These are phyloP conservation scores for Ustanciosporium gigantosporum DNA, from an alignment of 1,284 basidiomycete genomes.

Conservation along the genomic window DNA sequence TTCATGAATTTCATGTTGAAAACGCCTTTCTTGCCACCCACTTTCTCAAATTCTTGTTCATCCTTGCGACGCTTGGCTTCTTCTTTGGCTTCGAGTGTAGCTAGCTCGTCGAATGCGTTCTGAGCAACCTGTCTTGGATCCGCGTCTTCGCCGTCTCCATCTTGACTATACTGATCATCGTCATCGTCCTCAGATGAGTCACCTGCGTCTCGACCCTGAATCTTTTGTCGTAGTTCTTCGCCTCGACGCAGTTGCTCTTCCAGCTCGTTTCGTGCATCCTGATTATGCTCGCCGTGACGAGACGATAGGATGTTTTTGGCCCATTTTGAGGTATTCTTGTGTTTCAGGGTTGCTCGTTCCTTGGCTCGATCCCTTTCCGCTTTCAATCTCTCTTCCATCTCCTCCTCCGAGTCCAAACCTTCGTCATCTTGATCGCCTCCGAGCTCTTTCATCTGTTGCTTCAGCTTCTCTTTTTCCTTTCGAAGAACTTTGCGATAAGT, in stretches of 20 bases:
- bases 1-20: constrained; percentile 61
- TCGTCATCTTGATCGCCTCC: constrained; percentile 61
- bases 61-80: constrained; percentile 16
- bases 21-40: constrained; percentile 48
- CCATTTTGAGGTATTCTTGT: constrained; percentile 61
- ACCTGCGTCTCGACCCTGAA: constrained; percentile 41
- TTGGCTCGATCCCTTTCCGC: constrained; percentile 69
- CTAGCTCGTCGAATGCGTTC: constrained; percentile 50
- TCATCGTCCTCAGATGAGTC: constrained; percentile 25
- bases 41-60: constrained; percentile 29
- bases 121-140: constrained; percentile 2
- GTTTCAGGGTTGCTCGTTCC: constrained; percentile 58
- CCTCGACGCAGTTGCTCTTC: constrained; percentile 50
- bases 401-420: constrained; percentile 61
- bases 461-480: constrained; percentile 70
- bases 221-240: constrained; percentile 37
- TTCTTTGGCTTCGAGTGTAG: constrained; percentile 31
- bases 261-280: constrained; percentile 50
- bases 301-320: constrained; percentile 39
- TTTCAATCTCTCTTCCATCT: constrained; percentile 67
- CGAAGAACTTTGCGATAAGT: constrained; percentile 83
- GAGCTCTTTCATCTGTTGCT: constrained; percentile 64
- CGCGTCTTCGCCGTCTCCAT: background rate
- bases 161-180: constrained; percentile 5
- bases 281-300: constrained; percentile 32